Base-by-base conservation (phyloP, 108 stramenopile species). In the Tribonema minus region DNA sequence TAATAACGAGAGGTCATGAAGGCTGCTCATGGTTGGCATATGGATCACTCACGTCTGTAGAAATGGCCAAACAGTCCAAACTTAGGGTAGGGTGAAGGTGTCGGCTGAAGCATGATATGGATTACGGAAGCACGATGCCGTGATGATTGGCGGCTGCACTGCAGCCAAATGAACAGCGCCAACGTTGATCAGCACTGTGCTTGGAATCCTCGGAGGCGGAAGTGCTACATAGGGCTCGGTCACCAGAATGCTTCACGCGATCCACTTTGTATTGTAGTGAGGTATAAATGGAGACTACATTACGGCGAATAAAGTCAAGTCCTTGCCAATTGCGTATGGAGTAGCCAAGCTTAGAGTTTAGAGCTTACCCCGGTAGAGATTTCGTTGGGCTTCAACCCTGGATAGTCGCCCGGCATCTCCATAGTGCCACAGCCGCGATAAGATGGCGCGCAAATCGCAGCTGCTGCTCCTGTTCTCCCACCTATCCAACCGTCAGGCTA, bases 361-460 rank as follows among this genome's bases (percentile, higher is more conserved):
- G 58, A 68, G 30, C 76, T 67, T 38, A 78, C 76, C 67, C 76
- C 76, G 3, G 76, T 60, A 9, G 76, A 67, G 37, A 78, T 35
- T 63, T 78, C 76, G 23, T 64, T 64, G 26, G 35, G 30, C 38
- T 68, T 78, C 31, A 78, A 64, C 12, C 76, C 71, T 62, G 71
- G 61, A 60, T 72, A 72, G 4, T 72, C 71, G 46, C 46, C 46
- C 20, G 46, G 46, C 46, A 54, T 54, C 46, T 54, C 46, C 46
- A 54, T 54, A 9, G 9, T 54, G 46, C 46, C 20, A 20, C 46
- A 15, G 46, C 46, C n/a, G n/a, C n/a, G n/a, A n/a, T n/a, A n/a
- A n/a, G n/a, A n/a, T n/a, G n/a, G n/a, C n/a, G n/a, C n/a, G n/a
- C n/a, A n/a, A n/a, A n/a, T n/a, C n/a, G n/a, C n/a, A n/a, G n/a